Percentiles rank a stretch among this genome's conserved stretches.
phyloP scores from a whole-genome alignment of 345 rosid species.

The Raphanus raphanistrum region DNA sequence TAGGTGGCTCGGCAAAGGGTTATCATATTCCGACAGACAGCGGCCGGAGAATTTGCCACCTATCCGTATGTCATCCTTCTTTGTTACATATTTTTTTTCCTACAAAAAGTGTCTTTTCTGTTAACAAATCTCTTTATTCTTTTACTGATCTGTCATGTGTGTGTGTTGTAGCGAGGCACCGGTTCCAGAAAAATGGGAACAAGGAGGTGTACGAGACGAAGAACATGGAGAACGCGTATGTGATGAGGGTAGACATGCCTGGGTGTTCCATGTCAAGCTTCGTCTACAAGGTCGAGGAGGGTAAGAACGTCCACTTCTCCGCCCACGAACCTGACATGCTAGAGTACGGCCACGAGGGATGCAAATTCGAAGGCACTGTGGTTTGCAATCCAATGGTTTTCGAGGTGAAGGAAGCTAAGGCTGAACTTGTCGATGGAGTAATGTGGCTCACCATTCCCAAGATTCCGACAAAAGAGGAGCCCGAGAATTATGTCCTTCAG shows the following conservation, averaged over 20 bases:
- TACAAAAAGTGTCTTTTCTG: neutral
- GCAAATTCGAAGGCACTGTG: constrained; percentile 24
- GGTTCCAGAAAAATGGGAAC: constrained; percentile 14
- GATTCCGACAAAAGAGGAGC: constrained; percentile 2
- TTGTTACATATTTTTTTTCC: neutral
- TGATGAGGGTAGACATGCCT: constrained; percentile 21
- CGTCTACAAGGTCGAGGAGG: constrained; percentile 6
- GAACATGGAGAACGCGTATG: neutral
- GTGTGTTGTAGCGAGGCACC: constrained; percentile 9
- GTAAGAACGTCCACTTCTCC: constrained; percentile 7
- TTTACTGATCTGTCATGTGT: neutral
- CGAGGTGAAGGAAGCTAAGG: neutral
- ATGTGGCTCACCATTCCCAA: constrained; percentile 27
- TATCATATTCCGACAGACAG: neutral
- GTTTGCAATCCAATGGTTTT: neutral
- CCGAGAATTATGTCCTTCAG: neutral
- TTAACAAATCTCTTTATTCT: neutral
- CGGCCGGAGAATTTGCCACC: neutral
- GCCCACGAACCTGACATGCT: constrained; percentile 20
- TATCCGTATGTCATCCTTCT: constrained; percentile 8
- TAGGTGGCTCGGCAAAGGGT: neutral
- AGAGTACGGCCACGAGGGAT: constrained; percentile 2
- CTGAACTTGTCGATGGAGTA: constrained; percentile 23
- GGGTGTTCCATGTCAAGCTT: constrained; percentile 19
- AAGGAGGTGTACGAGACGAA: neutral